Percentiles rank a stretch among this genome's conserved stretches.
Evolutionary conservation across 176 grass and related monocot genomes (phyloP).

Genomic region (Guadua angustifolia): DNA sequence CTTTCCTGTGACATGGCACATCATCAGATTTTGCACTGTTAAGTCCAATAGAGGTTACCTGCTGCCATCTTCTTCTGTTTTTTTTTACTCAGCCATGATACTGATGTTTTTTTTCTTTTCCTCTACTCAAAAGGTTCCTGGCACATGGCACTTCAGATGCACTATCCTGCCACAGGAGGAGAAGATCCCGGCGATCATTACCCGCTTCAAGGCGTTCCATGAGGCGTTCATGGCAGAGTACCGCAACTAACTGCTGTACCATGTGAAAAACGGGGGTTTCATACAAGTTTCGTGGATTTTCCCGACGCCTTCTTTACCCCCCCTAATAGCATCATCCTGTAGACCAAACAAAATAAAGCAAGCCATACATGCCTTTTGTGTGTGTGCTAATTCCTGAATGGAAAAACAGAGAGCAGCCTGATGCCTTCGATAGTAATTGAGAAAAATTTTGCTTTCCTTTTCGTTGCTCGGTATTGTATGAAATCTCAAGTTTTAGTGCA

Average conservation of each 20-base stretch:
- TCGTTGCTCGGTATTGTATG: neutral
- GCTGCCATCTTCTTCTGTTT: neutral
- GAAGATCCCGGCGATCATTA: constrained; percentile 83
- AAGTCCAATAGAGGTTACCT: neutral
- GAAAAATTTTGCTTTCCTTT: neutral
- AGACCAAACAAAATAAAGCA: constrained; percentile 44
- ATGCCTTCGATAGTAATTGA: constrained; percentile 18
- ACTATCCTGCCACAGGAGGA: constrained; percentile 97
- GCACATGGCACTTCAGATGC: constrained; percentile 96
- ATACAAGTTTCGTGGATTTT: constrained; percentile 29
- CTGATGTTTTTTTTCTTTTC: neutral
- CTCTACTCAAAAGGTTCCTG: constrained; percentile 62
- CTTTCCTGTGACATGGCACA: neutral
- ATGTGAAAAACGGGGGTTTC: neutral
- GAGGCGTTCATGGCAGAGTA: constrained; percentile 81
- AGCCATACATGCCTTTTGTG: neutral
- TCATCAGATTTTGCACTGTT: constrained; percentile 7
- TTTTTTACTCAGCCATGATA: neutral
- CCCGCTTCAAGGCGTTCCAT: constrained; percentile 75
- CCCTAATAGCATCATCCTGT: neutral
- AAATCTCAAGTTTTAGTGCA: neutral
- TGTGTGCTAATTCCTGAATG: constrained; percentile 33
- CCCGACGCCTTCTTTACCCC: neutral
- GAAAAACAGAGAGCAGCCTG: neutral
- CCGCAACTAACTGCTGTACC: constrained; percentile 43